Conservation (phyloP, 768 basidiomycete genomes). For the Phanerochaete sordida region DNA sequence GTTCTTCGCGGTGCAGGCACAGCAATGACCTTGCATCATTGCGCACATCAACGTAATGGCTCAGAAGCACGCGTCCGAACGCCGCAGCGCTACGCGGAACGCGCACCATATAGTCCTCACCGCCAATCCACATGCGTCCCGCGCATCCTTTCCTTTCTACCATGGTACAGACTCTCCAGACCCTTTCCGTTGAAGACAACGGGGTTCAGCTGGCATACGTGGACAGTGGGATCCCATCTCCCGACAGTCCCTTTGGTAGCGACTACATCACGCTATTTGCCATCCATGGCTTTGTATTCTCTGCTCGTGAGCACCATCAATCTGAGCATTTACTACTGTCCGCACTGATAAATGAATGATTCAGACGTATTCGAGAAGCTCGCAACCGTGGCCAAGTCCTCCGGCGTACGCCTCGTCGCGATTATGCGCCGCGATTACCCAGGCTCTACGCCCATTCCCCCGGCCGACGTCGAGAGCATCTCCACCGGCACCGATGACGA, state of each 20-base stretch:
- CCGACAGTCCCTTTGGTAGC: not conserved
- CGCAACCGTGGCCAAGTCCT: constrained; percentile 5
- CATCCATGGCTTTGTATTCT: not conserved
- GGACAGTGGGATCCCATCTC: constrained; percentile 12
- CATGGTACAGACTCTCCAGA: not conserved
- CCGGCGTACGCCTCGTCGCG: constrained; percentile 20
- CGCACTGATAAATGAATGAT: not conserved
- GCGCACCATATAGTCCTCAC: too few relatives aligned
- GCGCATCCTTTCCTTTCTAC: too few relatives aligned
- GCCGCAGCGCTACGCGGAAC: too few relatives aligned
- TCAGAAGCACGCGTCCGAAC: too few relatives aligned
- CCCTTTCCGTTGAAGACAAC: not conserved
- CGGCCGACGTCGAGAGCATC: constrained; percentile 8
- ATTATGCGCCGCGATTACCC: constrained; percentile 24
- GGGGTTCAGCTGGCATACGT: constrained; percentile 10
- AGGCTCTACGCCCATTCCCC: constrained; percentile 17
- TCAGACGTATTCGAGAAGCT: constrained; percentile 7
- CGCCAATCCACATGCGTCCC: too few relatives aligned
- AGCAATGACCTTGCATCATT: too few relatives aligned
- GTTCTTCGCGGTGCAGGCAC: too few relatives aligned
- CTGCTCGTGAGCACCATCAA: not conserved
- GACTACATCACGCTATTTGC: constrained; percentile 2
- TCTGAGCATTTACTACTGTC: not conserved
- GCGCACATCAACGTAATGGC: too few relatives aligned
- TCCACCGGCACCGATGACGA: not conserved